phyloP scores from a whole-genome alignment of 352 stramenopile species.

The Globisporangium cystogenes region DNA sequence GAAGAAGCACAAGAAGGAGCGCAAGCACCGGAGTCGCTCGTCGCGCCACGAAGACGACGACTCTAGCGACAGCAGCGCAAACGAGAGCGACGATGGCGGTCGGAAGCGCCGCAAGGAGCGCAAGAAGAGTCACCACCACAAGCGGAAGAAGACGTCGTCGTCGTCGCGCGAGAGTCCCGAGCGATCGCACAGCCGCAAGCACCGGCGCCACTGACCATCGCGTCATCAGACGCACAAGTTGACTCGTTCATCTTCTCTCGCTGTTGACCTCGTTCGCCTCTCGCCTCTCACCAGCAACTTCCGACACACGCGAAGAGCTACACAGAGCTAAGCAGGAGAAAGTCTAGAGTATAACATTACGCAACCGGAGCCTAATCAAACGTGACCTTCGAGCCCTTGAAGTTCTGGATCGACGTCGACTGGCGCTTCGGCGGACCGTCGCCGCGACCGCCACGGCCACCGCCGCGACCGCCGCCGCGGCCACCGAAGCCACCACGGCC shows the following conservation, averaged over 20 bases:
- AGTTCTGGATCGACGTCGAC: constrained; percentile 89
- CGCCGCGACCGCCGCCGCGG: constrained; percentile 36
- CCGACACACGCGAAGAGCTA: neutral
- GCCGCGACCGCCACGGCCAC: constrained; percentile 44
- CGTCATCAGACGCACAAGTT: too few relatives aligned
- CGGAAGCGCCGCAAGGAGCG: constrained; percentile 22
- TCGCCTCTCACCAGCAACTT: too few relatives aligned
- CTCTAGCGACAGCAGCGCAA: constrained; percentile 3
- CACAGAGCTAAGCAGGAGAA: neutral
- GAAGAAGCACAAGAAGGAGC: constrained; percentile 20
- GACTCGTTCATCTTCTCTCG: too few relatives aligned
- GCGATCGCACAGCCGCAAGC: constrained; percentile 7
- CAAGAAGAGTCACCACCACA: constrained; percentile 22
- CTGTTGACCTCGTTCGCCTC: neutral
- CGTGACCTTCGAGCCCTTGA: constrained; percentile 95
- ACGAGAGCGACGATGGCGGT: constrained; percentile 15
- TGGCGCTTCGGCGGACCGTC: constrained; percentile 82
- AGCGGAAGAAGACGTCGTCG: constrained; percentile 15
- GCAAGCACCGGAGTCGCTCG: constrained; percentile 30
- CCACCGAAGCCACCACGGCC: constrained; percentile 22
- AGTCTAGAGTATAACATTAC: constrained; percentile 16
- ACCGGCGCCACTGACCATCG: constrained; percentile 1
- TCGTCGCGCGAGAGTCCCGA: constrained; percentile 10
- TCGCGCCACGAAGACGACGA: constrained; percentile 15
- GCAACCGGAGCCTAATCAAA: constrained; percentile 89